A percentile compares a stretch with the other conserved stretches of the same genome.
These are phyloP conservation scores for Eucalyptus erythrocorys DNA, from an alignment of 345 rosid genomes.

Conservation along the genomic window DNA sequence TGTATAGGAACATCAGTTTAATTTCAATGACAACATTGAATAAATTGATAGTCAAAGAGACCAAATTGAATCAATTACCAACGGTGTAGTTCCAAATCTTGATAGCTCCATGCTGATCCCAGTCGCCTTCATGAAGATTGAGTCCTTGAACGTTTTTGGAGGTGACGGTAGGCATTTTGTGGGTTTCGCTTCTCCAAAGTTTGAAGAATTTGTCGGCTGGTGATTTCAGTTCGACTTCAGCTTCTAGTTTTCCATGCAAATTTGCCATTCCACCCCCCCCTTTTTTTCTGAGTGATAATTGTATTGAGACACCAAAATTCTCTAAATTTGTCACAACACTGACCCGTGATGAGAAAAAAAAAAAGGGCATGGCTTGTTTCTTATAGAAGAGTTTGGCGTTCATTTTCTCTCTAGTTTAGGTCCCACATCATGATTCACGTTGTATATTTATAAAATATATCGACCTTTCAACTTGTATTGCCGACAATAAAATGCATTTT, in stretches of 20 bases:
- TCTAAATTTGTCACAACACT: not conserved
- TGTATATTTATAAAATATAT: not conserved
- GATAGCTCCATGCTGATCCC: slow-evolving; percentile 16
- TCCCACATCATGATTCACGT: not conserved
- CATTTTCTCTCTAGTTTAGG: not conserved
- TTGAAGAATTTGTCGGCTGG: slow-evolving; percentile 11
- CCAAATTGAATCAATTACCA: not conserved
- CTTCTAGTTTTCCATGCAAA: slow-evolving; percentile 3
- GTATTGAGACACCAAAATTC: not conserved
- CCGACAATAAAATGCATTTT: not conserved
- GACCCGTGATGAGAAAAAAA: not conserved
- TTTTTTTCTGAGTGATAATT: not conserved
- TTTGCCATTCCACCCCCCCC: not conserved
- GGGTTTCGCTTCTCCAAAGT: not conserved
- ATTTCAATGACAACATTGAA: not conserved
- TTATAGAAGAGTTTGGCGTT: not conserved
- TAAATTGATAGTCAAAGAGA: not conserved
- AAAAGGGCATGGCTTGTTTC: not conserved
- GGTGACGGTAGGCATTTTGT: not conserved
- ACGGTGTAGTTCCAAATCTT: slow-evolving; percentile 8
- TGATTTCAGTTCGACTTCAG: slow-evolving; percentile 1
- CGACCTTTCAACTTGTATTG: not conserved
- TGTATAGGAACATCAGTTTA: too few species aligned
- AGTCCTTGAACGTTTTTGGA: slow-evolving; percentile 1
- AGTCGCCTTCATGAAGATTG: slow-evolving; percentile 24